These are phyloP conservation scores for Saccharum hybrid DNA, from an alignment of 202 grass and related monocot species.

Conservation along the genomic window DNA sequence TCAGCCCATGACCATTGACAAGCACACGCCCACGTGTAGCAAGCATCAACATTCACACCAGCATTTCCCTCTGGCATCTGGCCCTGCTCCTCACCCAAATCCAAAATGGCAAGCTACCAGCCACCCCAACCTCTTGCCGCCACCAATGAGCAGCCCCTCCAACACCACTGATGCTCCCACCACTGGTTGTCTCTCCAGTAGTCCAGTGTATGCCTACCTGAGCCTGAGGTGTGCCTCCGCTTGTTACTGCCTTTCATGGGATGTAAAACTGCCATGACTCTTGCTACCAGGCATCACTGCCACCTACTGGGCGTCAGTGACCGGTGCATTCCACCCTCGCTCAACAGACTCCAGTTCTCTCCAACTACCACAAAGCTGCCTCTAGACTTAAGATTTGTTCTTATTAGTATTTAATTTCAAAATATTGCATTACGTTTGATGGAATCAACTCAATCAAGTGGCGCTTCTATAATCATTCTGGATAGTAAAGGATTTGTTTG, in stretches of 20 bases:
- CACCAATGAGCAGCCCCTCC: not conserved
- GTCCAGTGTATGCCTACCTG: not conserved
- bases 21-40: not conserved
- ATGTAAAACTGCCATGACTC: not conserved
- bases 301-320: not conserved
- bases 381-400: not conserved
- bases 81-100: not conserved
- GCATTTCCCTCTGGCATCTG: not conserved
- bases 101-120: not conserved
- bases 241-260: not conserved
- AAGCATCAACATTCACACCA: not conserved
- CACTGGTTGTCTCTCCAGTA: not conserved
- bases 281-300: not conserved
- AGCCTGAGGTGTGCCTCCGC: not conserved
- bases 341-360: not conserved
- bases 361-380: not conserved
- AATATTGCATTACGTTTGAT: conserved; percentile 2
- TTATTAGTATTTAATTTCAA: conserved; percentile 15
- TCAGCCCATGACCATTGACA: not conserved
- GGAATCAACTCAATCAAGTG: conserved; percentile 1
- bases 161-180: not conserved
- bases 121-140: not conserved
- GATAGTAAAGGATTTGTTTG: not conserved
- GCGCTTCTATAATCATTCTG: not conserved
- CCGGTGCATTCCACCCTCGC: not conserved